phyloP scores from a whole-genome alignment of 192 early-diverging fungal species.

The Kappamyces sp. region DNA sequence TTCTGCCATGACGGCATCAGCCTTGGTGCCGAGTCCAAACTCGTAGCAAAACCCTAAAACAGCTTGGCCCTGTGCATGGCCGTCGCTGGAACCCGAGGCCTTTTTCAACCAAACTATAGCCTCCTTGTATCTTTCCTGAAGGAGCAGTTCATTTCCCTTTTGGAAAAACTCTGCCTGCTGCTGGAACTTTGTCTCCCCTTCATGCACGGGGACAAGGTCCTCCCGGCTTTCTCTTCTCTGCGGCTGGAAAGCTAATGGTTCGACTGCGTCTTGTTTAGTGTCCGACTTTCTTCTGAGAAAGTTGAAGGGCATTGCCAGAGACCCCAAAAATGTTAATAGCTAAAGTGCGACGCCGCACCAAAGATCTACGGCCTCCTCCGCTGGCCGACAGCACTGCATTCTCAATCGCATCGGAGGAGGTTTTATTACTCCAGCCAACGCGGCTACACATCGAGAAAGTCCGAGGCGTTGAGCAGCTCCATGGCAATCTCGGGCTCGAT shows the following conservation, averaged over 20 bases:
- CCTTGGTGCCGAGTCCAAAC: constrained; percentile 68
- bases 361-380: too few relatives aligned
- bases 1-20: constrained; percentile 61
- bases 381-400: too few relatives aligned
- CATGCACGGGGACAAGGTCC: constrained; percentile 2
- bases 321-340: too few relatives aligned
- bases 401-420: too few relatives aligned
- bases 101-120: constrained; percentile 12
- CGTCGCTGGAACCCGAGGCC: constrained; percentile 3
- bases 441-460: constrained; percentile 95
- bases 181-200: constrained; percentile 14
- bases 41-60: constrained; percentile 76
- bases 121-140: constrained; percentile 4
- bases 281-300: constrained; percentile 6
- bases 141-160: constrained; percentile 17
- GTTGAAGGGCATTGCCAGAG: constrained; percentile 18
- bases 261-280: neutral
- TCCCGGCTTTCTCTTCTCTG: neutral
- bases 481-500: constrained; percentile 83
- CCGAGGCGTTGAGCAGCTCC: constrained; percentile 91
- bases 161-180: constrained; percentile 28
- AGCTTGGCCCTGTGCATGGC: constrained; percentile 32
- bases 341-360: too few relatives aligned
- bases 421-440: too few relatives aligned
- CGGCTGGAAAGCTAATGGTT: neutral